Conservation (phyloP, 306 rosid species). For the Castanea crenata region DNA sequence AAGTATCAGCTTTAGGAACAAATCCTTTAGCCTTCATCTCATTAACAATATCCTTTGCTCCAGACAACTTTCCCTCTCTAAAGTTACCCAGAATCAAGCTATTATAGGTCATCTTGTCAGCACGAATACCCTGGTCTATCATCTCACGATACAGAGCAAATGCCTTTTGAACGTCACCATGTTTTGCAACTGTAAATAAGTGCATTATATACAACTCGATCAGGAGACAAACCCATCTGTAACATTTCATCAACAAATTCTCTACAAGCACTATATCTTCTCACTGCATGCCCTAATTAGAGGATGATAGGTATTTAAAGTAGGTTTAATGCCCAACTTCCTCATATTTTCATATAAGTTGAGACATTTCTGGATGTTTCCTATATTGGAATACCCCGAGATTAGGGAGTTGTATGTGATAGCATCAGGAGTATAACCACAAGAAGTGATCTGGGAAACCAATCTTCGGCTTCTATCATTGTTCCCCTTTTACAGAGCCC, state of each 20-base stretch:
- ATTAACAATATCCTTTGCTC: slow-evolving; percentile 45
- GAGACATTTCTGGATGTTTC: slow-evolving; percentile 51
- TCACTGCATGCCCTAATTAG: slow-evolving; percentile 53
- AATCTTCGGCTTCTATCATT: slow-evolving; percentile 61
- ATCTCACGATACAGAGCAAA: slow-evolving; percentile 50
- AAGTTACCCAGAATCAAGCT: slow-evolving; percentile 67
- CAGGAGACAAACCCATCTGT: slow-evolving; percentile 54
- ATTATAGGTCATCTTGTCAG: slow-evolving; percentile 77
- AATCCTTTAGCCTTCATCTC: slow-evolving; percentile 75
- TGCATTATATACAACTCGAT: slow-evolving; percentile 58
- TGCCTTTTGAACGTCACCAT: slow-evolving; percentile 55
- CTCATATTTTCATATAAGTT: slow-evolving; percentile 62
- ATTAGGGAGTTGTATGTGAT: slow-evolving; percentile 80
- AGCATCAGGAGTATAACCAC: slow-evolving; percentile 57
- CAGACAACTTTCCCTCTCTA: slow-evolving; percentile 46
- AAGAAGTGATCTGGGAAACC: slow-evolving; percentile 36
- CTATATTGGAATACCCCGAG: slow-evolving; percentile 58
- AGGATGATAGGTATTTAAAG: slow-evolving; percentile 63
- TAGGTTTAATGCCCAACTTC: slow-evolving; percentile 56
- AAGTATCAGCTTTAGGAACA: slow-evolving; percentile 66
- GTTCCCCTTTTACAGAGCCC: slow-evolving; percentile 69
- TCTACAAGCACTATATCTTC: slow-evolving; percentile 48
- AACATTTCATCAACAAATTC: slow-evolving; percentile 54
- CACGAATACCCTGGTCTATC: slow-evolving; percentile 46
- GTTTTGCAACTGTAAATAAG: slow-evolving; percentile 54